Evolutionary conservation across 306 rosid genomes (phyloP).

Genomic region (Quercus aquifolioides): DNA sequence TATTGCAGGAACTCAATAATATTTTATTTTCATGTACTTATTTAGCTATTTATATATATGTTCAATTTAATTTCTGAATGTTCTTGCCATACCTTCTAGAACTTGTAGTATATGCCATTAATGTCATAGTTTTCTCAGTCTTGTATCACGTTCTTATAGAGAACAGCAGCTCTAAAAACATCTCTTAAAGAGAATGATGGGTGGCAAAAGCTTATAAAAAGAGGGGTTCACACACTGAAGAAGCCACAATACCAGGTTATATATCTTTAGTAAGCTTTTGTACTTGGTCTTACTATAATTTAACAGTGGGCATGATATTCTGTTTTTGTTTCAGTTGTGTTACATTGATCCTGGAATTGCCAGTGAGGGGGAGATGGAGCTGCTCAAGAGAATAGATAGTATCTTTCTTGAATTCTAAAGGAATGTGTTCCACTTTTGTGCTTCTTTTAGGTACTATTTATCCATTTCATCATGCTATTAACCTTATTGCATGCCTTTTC

Average conservation of each 20-base stretch:
- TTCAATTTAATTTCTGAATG: background rate
- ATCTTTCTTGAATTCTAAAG: conserved; percentile 59
- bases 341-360: conserved; percentile 77
- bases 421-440: conserved; percentile 13
- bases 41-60: background rate
- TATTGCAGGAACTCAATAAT: background rate
- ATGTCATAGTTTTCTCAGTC: conserved; percentile 10
- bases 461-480: conserved; percentile 6
- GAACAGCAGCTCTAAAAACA: conserved; percentile 56
- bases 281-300: background rate
- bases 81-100: background rate
- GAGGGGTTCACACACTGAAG: conserved; percentile 69
- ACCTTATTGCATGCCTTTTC: conserved; percentile 3
- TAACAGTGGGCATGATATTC: conserved; percentile 17
- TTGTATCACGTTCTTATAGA: conserved; percentile 39
- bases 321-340: conserved; percentile 60
- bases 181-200: conserved; percentile 50
- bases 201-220: conserved; percentile 70
- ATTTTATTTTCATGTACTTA: background rate
- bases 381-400: conserved; percentile 64
- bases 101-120: conserved; percentile 9
- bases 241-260: conserved; percentile 79
- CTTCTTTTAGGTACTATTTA: conserved; percentile 12
- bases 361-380: conserved; percentile 49
- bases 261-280: background rate